Evolutionary conservation across 2,329 filamentous ascomycete species (phyloP), one percentile per base, ranked within the genome.

Genomic region (Trichothecium sympodiale): DNA sequence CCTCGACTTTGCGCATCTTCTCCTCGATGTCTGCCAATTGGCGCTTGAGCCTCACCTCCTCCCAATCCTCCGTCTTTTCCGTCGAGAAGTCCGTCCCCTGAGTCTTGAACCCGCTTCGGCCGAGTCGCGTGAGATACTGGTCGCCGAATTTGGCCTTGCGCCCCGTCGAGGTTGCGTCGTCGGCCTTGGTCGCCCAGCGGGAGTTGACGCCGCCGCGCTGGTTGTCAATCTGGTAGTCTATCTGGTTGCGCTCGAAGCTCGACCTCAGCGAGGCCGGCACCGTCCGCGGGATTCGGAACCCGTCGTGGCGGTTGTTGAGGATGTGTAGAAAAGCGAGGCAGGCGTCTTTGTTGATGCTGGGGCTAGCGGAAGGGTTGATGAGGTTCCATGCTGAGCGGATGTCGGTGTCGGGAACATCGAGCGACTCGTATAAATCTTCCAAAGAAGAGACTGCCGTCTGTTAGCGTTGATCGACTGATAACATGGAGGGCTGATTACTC

Each of bases 111-210:
- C 74, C 80, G 46, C 80, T 78, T 51, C 88, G 82, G 35, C 91
- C 91, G 28, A 98, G 71, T 10, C 91, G 80, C 41, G 84, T 93
- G 38, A 98, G 74, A 60, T 96, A 98, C 44, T 94, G 84, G 57
- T 98, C 91, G 45, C 91, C 91, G 53, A 98, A 98, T 63, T 94
- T 95, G 48, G 87, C 82, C 64, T 98, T 98, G 53, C 84, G 82
- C 39, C 89, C 88, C 1, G 86, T 91, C 26, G 74, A 64, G 0
- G 89, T 95, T 45, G 74, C 74, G 35, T 93, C 85, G 52, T 88
- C 83, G 33, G 80, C 75, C 43, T 81, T 77, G 41, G 77, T 73
- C 3, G 83, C 86, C 83, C 87, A 94, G 49, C 81, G 77, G 41
- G 82, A 82, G 28, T 75, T 76, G 2, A 66, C 64, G n/a, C 67